These are phyloP conservation scores for Spongospora subterranea DNA, from an alignment of 208 protist genomes.

Conservation along the genomic window DNA sequence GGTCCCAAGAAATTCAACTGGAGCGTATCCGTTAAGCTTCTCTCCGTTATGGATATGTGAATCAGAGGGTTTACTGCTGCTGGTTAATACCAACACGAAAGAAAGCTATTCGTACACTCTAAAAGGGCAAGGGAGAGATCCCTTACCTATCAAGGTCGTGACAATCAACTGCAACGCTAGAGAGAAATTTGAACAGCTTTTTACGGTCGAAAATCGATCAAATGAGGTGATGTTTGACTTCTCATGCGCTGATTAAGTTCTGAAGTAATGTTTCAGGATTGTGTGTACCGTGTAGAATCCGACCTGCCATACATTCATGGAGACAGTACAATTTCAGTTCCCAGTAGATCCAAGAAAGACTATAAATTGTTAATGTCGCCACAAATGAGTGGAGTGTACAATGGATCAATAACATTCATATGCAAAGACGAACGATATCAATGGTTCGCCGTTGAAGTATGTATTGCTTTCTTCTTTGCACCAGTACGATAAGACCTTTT, in stretches of 20 bases:
- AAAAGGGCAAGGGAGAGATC: neutral
- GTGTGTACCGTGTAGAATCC: neutral
- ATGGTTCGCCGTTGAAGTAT: slow-evolving; percentile 29
- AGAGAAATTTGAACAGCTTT: neutral
- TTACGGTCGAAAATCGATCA: neutral
- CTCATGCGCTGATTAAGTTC: neutral
- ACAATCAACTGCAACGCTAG: neutral
- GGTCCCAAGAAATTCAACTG: neutral
- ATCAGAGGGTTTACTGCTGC: neutral
- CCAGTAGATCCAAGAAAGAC: neutral
- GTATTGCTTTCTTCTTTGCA: neutral
- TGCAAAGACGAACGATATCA: neutral
- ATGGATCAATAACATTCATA: neutral
- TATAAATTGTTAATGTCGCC: neutral
- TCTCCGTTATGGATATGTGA: slow-evolving; percentile 9
- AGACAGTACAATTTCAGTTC: slow-evolving; percentile 11
- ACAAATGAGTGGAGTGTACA: neutral
- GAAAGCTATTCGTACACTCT: neutral
- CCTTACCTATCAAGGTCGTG: neutral
- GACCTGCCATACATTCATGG: slow-evolving; percentile 40
- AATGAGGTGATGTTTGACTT: slow-evolving; percentile 13
- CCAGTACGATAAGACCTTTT: neutral
- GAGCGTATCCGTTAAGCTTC: neutral
- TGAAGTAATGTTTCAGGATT: neutral
- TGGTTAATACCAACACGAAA: neutral